A percentile compares a stretch with the other conserved stretches of the same genome.
phyloP scores from a whole-genome alignment of 192 early-diverging fungal species.

The Tieghemiomyces parasiticus region DNA sequence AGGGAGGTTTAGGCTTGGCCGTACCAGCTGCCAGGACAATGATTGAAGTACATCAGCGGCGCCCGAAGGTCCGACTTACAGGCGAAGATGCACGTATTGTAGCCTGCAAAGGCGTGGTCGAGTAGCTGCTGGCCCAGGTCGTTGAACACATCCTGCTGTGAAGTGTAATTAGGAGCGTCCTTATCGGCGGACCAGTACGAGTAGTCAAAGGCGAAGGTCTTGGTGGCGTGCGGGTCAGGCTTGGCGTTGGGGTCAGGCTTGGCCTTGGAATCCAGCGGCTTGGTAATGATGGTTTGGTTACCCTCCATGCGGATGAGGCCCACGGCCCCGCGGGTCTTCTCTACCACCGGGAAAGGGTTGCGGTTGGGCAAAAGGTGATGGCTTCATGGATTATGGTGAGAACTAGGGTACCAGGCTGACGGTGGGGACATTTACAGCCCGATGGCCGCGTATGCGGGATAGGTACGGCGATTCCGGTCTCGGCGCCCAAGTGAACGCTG shows the following conservation, averaged over 20 bases:
- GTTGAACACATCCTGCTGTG: constrained; percentile 58
- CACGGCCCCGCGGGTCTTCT: constrained; percentile 42
- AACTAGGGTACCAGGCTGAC: neutral
- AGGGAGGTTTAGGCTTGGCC: too few relatives aligned
- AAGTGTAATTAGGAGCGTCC: constrained; percentile 41
- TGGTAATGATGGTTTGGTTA: constrained; percentile 47
- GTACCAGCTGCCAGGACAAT: too few relatives aligned
- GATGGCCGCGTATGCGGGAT: constrained; percentile 3
- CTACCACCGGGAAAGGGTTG: constrained; percentile 14
- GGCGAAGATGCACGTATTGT: constrained; percentile 89
- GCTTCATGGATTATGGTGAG: neutral
- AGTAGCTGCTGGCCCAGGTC: constrained; percentile 63
- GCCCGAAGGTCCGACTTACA: constrained; percentile 34
- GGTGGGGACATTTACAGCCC: neutral
- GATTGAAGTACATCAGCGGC: neutral
- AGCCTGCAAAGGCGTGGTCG: constrained; percentile 76
- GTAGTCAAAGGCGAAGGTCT: constrained; percentile 72
- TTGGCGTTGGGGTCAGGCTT: constrained; percentile 8
- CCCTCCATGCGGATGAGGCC: constrained; percentile 57
- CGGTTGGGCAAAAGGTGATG: neutral
- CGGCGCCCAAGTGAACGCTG: neutral
- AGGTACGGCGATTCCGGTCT: neutral
- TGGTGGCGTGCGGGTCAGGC: constrained; percentile 20
- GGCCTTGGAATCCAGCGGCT: constrained; percentile 19
- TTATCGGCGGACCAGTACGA: constrained; percentile 79